phyloP scores from a whole-genome alignment of 2,329 filamentous ascomycete species.

The Podosphaera xanthii region DNA sequence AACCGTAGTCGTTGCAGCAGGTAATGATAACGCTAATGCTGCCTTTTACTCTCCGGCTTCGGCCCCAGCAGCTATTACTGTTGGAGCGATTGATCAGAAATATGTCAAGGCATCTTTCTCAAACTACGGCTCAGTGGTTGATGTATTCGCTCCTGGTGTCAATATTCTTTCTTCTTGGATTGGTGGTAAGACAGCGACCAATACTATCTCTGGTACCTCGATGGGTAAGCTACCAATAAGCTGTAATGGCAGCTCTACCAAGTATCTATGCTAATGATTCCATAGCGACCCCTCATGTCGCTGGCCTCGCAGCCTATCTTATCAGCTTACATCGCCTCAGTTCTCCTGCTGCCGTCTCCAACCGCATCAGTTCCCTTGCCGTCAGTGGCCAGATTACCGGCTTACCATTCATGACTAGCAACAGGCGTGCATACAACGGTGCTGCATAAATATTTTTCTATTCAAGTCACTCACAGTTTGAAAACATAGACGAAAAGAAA shows the following conservation, averaged over 20 bases:
- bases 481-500: too few relatives aligned
- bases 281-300: conserved; percentile 29
- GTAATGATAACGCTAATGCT: conserved; percentile 24
- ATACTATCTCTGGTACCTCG: conserved; percentile 33
- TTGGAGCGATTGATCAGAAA: conserved; percentile 24
- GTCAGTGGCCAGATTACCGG: not conserved
- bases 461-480: too few relatives aligned
- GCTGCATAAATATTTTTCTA: not conserved
- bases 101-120: conserved; percentile 23
- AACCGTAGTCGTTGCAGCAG: conserved; percentile 30
- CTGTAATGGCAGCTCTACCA: not conserved
- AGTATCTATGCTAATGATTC: not conserved
- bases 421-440: not conserved
- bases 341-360: not conserved
- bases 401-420: not conserved
- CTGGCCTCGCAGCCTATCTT: conserved; percentile 35
- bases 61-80: conserved; percentile 25
- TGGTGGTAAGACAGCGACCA: conserved; percentile 20
- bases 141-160: conserved; percentile 28
- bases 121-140: conserved; percentile 27
- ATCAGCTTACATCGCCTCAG: conserved; percentile 21
- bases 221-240: conserved; percentile 22
- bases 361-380: not conserved
- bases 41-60: conserved; percentile 24
- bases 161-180: conserved; percentile 25